Evolutionary conservation across 495 filamentous ascomycete genomes (phyloP), one percentile per base, ranked within the genome.

Genomic region (Lophium mytilinum): DNA sequence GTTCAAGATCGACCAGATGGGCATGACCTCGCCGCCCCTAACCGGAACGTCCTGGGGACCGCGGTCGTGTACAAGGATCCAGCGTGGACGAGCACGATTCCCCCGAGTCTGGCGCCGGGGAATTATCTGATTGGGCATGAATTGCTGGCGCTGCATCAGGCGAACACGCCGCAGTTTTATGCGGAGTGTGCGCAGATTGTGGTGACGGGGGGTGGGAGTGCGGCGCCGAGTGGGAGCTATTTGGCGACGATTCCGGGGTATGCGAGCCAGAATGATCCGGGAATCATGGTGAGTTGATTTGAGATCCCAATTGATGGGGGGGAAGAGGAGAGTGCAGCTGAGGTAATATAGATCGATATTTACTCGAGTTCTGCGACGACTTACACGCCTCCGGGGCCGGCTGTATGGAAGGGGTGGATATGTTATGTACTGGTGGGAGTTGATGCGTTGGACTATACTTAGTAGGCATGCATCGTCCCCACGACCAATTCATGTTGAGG

Each of bases 111-210:
- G n/a, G 74, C 73, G 18, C 71, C 76, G 9, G 80, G 79, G 53
- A 78, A 78, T 69, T 82, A 82, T 66, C 73, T 83, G 55, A 76
- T 82, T 66, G 72, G 79, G 57, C 80, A 83, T 69, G 80, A 83
- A 68, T 63, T 82, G 56, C 70, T 83, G 40, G 80, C 80, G 35
- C 77, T 82, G 17, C 80, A 83, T 63, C 79, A 82, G 64, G 76
- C 78, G 40, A 79, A 81, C 63, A 73, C 77, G 6, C 80, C 79
- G 0, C 80, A 83, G 66, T 83, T 80, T 65, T 83, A 83, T 70
- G 75, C 79, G 52, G 80, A 83, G 67, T 83, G 79, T 56, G 80
- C 80, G 0, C 79, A 81, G 69, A 56, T 83, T 57, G 70, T 64
- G 34, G 73, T 83, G 48, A 75, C 72, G 24, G 80, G 80, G 33